Evolutionary conservation across 805 yeast species (phyloP), one percentile per base, ranked within the genome.

Genomic region (Saccharomycopsis sp.): DNA sequence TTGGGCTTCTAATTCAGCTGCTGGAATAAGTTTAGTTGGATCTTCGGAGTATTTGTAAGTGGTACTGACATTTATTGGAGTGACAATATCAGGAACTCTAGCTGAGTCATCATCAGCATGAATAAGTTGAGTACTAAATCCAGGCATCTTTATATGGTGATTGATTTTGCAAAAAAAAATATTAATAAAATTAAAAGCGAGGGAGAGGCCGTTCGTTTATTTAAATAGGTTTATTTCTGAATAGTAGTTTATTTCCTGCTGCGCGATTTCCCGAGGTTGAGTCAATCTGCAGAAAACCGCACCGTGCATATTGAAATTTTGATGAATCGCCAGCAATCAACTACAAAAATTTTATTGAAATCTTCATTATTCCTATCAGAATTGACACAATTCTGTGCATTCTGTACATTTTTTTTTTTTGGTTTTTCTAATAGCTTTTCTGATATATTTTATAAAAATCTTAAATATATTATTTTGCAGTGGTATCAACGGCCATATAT

Each of bases 11-110:
- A 54, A 55, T 33, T 58, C 63, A 11, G 56, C 55, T 31, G 61
- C 60, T 26, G 60, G 61, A 11, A 65, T 56, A 37, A 85, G 66
- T 20, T 77, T 65, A 0, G 59, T 66, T 1, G 89, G 87, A 50
- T 84, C 73, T 2, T 68, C 59, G 23, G 74, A 62, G 61, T 88
- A 89, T 44, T 75, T 70, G 61, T 67, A 88, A 1, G 95, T 89
- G 1, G 96, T 83, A 2, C 93, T 62, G 3, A 85, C 81, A 51
- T 84, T 85, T 48, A 89, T 80, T 20, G 97, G 95, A 4, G 90
- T 80, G 1, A 81, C 72, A 20, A 82, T 81, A 55, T 83, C 89
- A 0, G 72, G 56, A 4, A 77, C 84, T 51, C 84, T 64, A 48
- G 68, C 56, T 22, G 54, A 50, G 3, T 61, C 64, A 53, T 82